phyloP scores from a whole-genome alignment of 2,329 filamentous ascomycete species.

The Calycina herbarum region DNA sequence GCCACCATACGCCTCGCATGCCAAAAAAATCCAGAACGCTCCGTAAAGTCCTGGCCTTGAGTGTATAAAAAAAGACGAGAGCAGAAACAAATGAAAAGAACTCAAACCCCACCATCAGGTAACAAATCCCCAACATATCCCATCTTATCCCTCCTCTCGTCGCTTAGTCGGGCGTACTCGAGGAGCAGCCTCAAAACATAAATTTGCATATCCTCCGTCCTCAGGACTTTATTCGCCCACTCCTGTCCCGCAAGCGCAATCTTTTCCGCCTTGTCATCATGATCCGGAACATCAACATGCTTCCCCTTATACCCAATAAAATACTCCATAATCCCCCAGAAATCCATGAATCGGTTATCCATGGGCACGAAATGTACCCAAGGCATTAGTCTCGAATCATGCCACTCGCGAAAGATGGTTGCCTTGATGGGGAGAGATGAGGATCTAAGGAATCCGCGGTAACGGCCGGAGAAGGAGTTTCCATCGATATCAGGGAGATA shows the following conservation, averaged over 20 bases:
- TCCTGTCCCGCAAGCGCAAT: conserved; percentile 67
- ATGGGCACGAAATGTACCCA: conserved; percentile 86
- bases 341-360: conserved; percentile 72
- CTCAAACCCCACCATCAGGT: not conserved
- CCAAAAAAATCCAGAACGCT: not conserved
- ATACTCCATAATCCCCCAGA: conserved; percentile 73
- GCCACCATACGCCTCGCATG: no score
- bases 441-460: conserved; percentile 67
- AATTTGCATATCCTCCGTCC: conserved; percentile 67
- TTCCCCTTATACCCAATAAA: conserved; percentile 63
- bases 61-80: not conserved
- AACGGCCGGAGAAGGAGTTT: conserved; percentile 69
- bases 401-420: conserved; percentile 79
- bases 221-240: conserved; percentile 71
- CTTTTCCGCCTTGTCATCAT: conserved; percentile 57
- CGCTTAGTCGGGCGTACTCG: conserved; percentile 52
- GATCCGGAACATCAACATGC: conserved; percentile 32
- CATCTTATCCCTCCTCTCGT: conserved; percentile 39
- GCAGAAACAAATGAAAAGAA: not conserved
- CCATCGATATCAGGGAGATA: conserved; percentile 78
- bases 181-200: conserved; percentile 65
- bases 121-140: conserved; percentile 37
- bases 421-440: conserved; percentile 74
- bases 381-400: conserved; percentile 69
- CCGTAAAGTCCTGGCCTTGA: not conserved